Conservation (phyloP, 768 basidiomycete species). For the Suillus weaverae region DNA sequence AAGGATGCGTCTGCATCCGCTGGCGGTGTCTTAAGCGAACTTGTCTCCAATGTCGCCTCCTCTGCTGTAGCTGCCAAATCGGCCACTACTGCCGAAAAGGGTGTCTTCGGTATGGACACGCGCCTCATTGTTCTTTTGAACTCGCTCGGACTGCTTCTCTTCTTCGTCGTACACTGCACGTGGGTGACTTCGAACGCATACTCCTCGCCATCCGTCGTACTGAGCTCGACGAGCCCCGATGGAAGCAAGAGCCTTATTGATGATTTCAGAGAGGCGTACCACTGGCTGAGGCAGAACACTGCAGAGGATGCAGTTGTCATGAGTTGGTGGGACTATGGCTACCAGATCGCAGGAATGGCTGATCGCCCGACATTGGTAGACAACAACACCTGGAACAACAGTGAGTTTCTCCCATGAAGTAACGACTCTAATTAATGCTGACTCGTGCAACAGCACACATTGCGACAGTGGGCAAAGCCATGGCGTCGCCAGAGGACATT, state of each 20-base stretch:
- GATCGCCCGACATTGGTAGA: constrained; percentile 95
- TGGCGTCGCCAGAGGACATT: constrained; percentile 91
- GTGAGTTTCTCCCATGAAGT: constrained; percentile 47
- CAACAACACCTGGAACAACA: constrained; percentile 99
- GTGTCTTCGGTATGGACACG: constrained; percentile 84
- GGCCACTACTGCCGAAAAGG: constrained; percentile 35
- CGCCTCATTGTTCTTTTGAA: constrained; percentile 76
- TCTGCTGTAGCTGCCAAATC: constrained; percentile 29
- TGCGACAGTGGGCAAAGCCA: constrained; percentile 98
- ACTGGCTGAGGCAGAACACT: constrained; percentile 97
- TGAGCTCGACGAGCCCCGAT: constrained; percentile 76
- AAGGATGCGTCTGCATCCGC: constrained; percentile 47
- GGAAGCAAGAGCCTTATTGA: constrained; percentile 95
- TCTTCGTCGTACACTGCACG: constrained; percentile 96
- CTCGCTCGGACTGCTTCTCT: constrained; percentile 71
- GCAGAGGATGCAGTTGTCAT: constrained; percentile 89
- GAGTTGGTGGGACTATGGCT: constrained; percentile 99
- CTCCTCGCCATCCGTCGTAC: constrained; percentile 96
- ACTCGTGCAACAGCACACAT: constrained; percentile 70
- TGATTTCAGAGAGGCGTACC: constrained; percentile 99
- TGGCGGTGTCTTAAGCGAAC: constrained; percentile 38
- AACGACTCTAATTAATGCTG: constrained; percentile 5
- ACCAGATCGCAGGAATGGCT: constrained; percentile 99
- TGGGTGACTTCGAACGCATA: constrained; percentile 95
- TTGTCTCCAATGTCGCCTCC: constrained; percentile 41